These are phyloP conservation scores for Alternaria arborescens DNA, from an alignment of 2,329 filamentous ascomycete species.

Conservation along the genomic window DNA sequence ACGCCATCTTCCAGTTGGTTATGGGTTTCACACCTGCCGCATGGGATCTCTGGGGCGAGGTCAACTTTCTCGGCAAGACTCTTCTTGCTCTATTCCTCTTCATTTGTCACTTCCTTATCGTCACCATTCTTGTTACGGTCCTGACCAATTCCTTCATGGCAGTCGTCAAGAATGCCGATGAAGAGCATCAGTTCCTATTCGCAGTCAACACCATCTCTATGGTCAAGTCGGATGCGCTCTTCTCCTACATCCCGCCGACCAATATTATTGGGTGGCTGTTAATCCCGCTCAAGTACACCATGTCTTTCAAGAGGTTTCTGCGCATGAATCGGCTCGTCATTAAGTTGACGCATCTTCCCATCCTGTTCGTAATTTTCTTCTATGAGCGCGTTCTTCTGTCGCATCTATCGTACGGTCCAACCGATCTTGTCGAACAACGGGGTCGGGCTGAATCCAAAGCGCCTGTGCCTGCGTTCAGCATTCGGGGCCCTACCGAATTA, in stretches of 20 bases:
- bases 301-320: slow-evolving; percentile 83
- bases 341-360: slow-evolving; percentile 87
- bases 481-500: slow-evolving; percentile 59
- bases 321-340: slow-evolving; percentile 89
- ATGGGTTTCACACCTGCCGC: slow-evolving; percentile 97
- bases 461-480: slow-evolving; percentile 56
- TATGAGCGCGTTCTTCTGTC: slow-evolving; percentile 86
- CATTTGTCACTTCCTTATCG: slow-evolving; percentile 93
- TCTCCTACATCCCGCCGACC: slow-evolving; percentile 90
- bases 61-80: slow-evolving; percentile 79
- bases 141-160: slow-evolving; percentile 96
- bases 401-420: slow-evolving; percentile 79
- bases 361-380: slow-evolving; percentile 84
- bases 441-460: slow-evolving; percentile 67
- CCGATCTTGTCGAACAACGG: slow-evolving; percentile 81
- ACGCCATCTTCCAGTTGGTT: slow-evolving; percentile 89
- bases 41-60: slow-evolving; percentile 86
- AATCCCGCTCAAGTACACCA: slow-evolving; percentile 80
- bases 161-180: slow-evolving; percentile 89
- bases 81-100: slow-evolving; percentile 85
- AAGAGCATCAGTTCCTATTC: slow-evolving; percentile 92
- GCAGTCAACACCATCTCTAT: slow-evolving; percentile 97
- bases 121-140: slow-evolving; percentile 95
- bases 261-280: slow-evolving; percentile 92
- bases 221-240: slow-evolving; percentile 97